Conservation (phyloP, 2,329 filamentous ascomycete genomes). For the Neonectria sp. region DNA sequence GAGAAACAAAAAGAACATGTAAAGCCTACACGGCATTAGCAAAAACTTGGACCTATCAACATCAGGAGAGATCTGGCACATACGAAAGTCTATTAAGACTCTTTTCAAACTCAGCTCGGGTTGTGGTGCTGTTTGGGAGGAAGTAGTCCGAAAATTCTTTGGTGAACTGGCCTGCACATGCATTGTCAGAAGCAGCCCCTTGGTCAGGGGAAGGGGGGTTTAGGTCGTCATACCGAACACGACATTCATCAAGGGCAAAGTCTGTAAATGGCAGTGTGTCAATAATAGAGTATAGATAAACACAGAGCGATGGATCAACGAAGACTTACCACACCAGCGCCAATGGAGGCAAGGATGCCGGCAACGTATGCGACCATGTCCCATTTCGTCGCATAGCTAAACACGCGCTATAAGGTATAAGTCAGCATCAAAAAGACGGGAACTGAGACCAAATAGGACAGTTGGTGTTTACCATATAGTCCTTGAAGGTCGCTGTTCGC, state of each 20-base stretch:
- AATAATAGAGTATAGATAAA: not conserved
- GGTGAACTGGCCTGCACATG: conserved; percentile 58
- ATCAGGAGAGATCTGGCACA: conserved; percentile 34
- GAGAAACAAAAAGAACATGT: conserved; percentile 80
- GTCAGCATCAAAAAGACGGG: not conserved
- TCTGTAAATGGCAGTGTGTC: conserved; percentile 46
- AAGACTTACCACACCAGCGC: conserved; percentile 58
- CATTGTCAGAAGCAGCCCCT: not conserved
- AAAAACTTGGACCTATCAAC: not conserved
- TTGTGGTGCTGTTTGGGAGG: conserved; percentile 48
- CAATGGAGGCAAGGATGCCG: conserved; percentile 65
- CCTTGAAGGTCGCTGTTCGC: conserved; percentile 60
- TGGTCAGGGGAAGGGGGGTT: not conserved
- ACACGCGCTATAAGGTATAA: conserved; percentile 59
- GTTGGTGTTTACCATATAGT: conserved; percentile 57
- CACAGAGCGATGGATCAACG: not conserved
- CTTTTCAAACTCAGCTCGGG: conserved; percentile 57
- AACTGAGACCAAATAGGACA: too few species aligned
- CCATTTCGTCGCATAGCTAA: conserved; percentile 68
- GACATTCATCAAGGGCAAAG: conserved; percentile 72
- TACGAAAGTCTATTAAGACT: conserved; percentile 63
- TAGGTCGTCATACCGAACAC: conserved; percentile 63
- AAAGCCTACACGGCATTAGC: conserved; percentile 62
- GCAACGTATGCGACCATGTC: conserved; percentile 65
- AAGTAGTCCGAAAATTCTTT: conserved; percentile 64